Base-by-base conservation (phyloP, 352 stramenopile species). In the Globisporangium ultimum region DNA sequence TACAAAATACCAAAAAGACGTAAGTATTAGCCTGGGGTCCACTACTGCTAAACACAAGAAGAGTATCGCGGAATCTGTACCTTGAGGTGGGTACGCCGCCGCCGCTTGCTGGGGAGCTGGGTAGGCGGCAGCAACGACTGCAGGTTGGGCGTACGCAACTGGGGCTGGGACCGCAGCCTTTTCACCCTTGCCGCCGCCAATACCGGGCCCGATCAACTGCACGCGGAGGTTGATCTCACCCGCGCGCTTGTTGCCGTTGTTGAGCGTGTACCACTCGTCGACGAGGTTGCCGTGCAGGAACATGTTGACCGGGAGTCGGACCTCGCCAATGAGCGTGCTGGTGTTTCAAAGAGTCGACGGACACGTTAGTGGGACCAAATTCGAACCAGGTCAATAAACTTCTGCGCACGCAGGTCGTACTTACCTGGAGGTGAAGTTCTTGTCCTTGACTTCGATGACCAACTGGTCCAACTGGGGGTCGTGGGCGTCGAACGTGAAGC, bases 141-240 rank as follows among this genome's bases (percentile, higher is more conserved):
- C 17, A 45, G 40, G 40, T n/a, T 45, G 40, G 8, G 17, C 40
- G 17, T 18, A 45, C 12, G 40, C 40, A 2, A 45, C 40, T 17
- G 40, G 17, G 13, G 20, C 47, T 36, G 47, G 47, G 47, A 9
- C 14, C 20, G 47, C 24, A 52, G 18, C 47, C 20, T 76, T 67
- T 43, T 57, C 48, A 12, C 13, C 17, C 40, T 45, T 45, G 3
- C 40, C 40, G 40, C 40, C 40, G 17, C 13, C 40, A 45, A n/a
- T n/a, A 45, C 60, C 69, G 9, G 64, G 51, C 5, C 77, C 69
- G 46, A 84, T 65, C 55, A 84, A 80, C 61, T 94, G 84, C 10
- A 94, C 69, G 20, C 84, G 82, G 34, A 94, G 67, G 48, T 94
- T 94, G 66, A 94, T 90, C 61, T 94, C 83, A 8, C 84, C 84